These are phyloP conservation scores for Gaertneriomyces semiglobifer DNA, from an alignment of 192 early-diverging fungal species.

Conservation along the genomic window DNA sequence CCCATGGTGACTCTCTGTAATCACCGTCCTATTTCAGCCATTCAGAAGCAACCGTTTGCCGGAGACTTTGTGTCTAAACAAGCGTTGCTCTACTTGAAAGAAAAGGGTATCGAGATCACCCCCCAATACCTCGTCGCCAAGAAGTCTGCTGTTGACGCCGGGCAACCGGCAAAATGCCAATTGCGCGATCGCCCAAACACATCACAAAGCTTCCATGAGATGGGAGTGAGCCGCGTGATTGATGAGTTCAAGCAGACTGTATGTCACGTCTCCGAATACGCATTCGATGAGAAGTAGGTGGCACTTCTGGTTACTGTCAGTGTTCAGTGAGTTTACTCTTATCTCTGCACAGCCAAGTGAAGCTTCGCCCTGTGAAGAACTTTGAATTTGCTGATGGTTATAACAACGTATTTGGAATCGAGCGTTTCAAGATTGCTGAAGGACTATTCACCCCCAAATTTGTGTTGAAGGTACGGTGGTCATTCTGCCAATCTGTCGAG, in stretches of 20 bases:
- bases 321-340: not conserved
- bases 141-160: slow-evolving; percentile 72
- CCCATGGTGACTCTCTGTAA: not conserved
- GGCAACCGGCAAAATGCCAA: slow-evolving; percentile 52
- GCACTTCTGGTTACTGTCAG: not conserved
- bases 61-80: slow-evolving; percentile 81
- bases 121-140: slow-evolving; percentile 81
- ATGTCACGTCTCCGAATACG: slow-evolving; percentile 72
- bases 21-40: slow-evolving; percentile 15
- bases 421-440: slow-evolving; percentile 82
- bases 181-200: slow-evolving; percentile 57
- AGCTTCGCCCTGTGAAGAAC: slow-evolving; percentile 67
- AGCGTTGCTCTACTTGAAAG: slow-evolving; percentile 58
- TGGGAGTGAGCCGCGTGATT: slow-evolving; percentile 72
- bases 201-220: slow-evolving; percentile 65
- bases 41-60: slow-evolving; percentile 67
- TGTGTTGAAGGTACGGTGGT: slow-evolving; percentile 22
- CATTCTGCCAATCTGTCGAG: not conserved
- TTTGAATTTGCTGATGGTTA: slow-evolving; percentile 97
- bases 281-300: slow-evolving; percentile 67
- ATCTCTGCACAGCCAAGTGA: not conserved
- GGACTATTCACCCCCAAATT: slow-evolving; percentile 76
- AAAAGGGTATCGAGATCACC: slow-evolving; percentile 55
- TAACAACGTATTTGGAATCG: slow-evolving; percentile 73
- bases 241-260: slow-evolving; percentile 94